These are phyloP conservation scores for Wallacemonas sp. DNA, from an alignment of 208 protist species.

Conservation along the genomic window DNA sequence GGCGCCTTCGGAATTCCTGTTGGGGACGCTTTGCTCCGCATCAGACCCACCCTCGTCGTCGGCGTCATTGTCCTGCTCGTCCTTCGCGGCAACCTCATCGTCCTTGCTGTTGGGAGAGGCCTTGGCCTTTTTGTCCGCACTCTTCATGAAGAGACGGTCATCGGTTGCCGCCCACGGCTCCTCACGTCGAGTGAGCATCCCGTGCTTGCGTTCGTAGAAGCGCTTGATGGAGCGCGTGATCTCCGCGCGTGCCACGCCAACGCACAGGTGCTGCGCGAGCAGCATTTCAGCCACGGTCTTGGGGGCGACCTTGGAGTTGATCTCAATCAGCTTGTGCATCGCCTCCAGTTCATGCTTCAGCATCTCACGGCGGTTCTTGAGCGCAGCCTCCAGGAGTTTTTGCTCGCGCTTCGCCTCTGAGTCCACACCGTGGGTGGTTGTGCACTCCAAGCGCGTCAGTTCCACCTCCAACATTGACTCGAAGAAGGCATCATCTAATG, in stretches of 20 bases:
- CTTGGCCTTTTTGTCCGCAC: constrained; percentile 19
- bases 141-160: constrained; percentile 59
- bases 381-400: constrained; percentile 47
- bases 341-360: constrained; percentile 59
- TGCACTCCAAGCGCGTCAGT: constrained; percentile 19
- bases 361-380: constrained; percentile 76
- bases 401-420: constrained; percentile 38
- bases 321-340: constrained; percentile 53
- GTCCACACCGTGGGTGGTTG: constrained; percentile 5
- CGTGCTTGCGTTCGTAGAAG: constrained; percentile 72
- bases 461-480: constrained; percentile 44
- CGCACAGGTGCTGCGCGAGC: constrained; percentile 56
- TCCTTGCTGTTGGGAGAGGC: not conserved
- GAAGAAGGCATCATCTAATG: constrained; percentile 47
- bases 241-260: constrained; percentile 64
- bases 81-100: not conserved
- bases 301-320: constrained; percentile 52
- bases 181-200: constrained; percentile 49
- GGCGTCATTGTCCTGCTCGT: constrained; percentile 13
- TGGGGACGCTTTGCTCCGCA: not conserved
- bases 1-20: constrained; percentile 3
- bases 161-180: constrained; percentile 70
- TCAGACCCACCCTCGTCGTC: constrained; percentile 19
- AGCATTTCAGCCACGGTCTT: constrained; percentile 55
- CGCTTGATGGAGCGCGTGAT: constrained; percentile 70